These are phyloP conservation scores for Epichloe sylvatica DNA, from an alignment of 2,329 filamentous ascomycete genomes.

Conservation along the genomic window DNA sequence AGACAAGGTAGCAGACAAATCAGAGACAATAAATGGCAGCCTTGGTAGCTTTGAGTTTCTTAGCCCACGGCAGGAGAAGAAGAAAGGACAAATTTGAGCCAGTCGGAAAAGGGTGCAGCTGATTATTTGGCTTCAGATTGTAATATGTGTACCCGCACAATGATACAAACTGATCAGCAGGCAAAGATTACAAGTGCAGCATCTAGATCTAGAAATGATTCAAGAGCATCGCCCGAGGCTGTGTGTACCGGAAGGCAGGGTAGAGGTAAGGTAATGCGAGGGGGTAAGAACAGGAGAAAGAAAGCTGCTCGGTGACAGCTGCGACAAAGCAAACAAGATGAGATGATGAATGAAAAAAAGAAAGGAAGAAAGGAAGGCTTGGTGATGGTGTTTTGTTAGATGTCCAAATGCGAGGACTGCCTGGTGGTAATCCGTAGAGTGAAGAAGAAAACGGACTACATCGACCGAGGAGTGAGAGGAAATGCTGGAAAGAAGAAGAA, in stretches of 20 bases:
- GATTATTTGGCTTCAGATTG: background rate
- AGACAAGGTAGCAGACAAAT: background rate
- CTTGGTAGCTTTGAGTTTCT: background rate
- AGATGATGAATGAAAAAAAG: background rate
- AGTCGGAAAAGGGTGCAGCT: background rate
- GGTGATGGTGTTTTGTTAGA: background rate
- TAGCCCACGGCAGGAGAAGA: background rate
- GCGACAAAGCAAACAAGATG: background rate
- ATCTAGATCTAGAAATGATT: background rate
- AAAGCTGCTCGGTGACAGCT: background rate
- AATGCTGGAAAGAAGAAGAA: background rate
- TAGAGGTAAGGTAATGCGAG: background rate
- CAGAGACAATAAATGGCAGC: background rate
- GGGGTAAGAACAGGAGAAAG: background rate
- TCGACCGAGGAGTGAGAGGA: background rate
- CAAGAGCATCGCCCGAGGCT: background rate
- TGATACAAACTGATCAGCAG: background rate
- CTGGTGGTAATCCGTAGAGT: background rate
- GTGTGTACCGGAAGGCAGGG: background rate
- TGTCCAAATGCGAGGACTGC: too few species aligned
- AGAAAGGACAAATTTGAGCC: slow-evolving; percentile 4
- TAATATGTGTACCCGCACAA: background rate
- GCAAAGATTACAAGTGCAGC: background rate
- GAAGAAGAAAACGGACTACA: background rate
- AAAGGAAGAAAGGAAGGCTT: background rate